These are phyloP conservation scores for Cornus florida DNA, from an alignment of 148 eudicot genomes.

Conservation along the genomic window DNA sequence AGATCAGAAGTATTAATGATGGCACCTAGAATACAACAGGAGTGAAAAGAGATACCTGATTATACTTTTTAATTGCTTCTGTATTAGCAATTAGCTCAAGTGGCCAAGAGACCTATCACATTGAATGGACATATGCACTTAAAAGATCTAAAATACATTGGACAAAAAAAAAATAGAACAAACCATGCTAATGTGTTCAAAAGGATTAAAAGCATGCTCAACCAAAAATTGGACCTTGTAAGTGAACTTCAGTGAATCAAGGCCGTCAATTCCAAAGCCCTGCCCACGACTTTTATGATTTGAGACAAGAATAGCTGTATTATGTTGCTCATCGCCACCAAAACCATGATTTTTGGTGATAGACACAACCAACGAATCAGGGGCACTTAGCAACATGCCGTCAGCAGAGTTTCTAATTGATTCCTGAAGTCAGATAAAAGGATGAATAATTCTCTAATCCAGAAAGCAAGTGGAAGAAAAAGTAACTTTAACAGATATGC, in stretches of 20 bases:
- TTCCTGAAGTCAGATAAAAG: conserved; percentile 50
- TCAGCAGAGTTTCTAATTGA: conserved; percentile 92
- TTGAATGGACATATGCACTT: not conserved
- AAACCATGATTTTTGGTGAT: conserved; percentile 45
- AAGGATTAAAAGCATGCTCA: conserved; percentile 8
- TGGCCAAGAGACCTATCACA: conserved; percentile 85
- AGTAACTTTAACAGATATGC: not conserved
- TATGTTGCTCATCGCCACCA: conserved; percentile 45
- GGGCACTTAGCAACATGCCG: conserved; percentile 70
- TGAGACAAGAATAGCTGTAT: conserved; percentile 36
- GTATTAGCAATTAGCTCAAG: conserved; percentile 89
- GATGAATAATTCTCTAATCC: conserved; percentile 9
- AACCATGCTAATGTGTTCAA: conserved; percentile 4
- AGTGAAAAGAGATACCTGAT: conserved; percentile 62
- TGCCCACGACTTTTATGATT: conserved; percentile 59
- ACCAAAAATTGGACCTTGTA: conserved; percentile 63
- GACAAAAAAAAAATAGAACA: not conserved
- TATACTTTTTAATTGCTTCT: conserved; percentile 86
- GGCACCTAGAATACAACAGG: not conserved
- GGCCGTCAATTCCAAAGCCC: conserved; percentile 67
- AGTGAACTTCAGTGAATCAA: conserved; percentile 78
- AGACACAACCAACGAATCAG: conserved; percentile 84
- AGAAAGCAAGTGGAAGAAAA: conserved; percentile 5
- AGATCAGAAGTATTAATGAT: not conserved
- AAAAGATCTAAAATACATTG: not conserved